Evolutionary conservation across 805 yeast genomes (phyloP).

Genomic region (Pichia pseudocactophila): DNA sequence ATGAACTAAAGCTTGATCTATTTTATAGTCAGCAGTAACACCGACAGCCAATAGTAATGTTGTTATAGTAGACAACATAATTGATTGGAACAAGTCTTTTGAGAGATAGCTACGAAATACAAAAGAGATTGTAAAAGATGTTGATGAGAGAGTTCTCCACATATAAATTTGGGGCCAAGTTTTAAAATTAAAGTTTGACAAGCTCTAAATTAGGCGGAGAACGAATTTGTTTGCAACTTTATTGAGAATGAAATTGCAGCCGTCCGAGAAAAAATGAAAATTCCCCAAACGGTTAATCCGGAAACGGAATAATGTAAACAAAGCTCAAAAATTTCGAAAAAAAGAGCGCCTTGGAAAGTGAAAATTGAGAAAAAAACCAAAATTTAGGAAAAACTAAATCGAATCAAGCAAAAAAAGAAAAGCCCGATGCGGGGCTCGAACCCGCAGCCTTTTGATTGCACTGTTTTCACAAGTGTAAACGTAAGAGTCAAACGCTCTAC

Average conservation of each 20-base stretch:
- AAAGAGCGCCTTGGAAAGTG: background rate
- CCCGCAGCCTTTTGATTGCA: conserved; percentile 13
- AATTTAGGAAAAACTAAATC: background rate
- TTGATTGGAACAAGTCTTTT: too few relatives aligned
- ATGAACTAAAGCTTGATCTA: conserved; percentile 22
- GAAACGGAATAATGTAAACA: too few relatives aligned
- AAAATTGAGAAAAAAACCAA: background rate
- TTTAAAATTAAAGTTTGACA: background rate
- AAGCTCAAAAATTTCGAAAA: too few relatives aligned
- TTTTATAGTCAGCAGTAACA: conserved; percentile 30
- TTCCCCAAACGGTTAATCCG: too few relatives aligned
- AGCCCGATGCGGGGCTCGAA: conserved; percentile 14
- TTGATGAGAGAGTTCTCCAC: background rate
- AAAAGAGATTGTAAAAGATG: background rate
- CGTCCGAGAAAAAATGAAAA: too few relatives aligned
- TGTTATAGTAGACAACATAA: too few relatives aligned
- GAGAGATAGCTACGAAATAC: background rate
- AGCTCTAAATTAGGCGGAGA: too few relatives aligned
- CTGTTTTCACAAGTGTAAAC: background rate
- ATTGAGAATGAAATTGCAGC: too few relatives aligned
- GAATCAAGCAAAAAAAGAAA: conserved; percentile 1
- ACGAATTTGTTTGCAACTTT: too few relatives aligned
- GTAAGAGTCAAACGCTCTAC: conserved; percentile 13
- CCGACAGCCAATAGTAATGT: background rate
- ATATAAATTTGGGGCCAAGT: too few relatives aligned